A percentile compares a stretch with the other conserved stretches of the same genome.
These are phyloP conservation scores for Pestalotiopsis sp. DNA, from an alignment of 2,329 filamentous ascomycete genomes.

Conservation along the genomic window DNA sequence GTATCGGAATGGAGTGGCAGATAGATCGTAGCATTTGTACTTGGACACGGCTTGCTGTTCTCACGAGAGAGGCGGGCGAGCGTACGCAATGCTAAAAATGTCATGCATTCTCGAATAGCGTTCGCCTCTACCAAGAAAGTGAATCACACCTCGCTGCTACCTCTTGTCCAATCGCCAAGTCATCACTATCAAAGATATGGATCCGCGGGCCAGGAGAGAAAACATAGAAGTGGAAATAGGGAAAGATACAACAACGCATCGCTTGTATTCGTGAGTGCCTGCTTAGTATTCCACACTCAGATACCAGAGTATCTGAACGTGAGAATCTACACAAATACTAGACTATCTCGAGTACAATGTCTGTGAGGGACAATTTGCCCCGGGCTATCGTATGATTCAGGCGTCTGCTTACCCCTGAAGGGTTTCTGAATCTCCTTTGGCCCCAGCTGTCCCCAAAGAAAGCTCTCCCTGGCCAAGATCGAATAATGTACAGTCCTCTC, in stretches of 20 bases:
- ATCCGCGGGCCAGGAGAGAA: too few relatives aligned
- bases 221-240: too few relatives aligned
- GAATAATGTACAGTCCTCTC: too few relatives aligned
- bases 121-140: background rate
- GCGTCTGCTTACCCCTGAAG: background rate
- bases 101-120: background rate
- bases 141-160: too few relatives aligned
- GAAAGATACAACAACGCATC: background rate
- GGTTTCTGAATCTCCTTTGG: background rate
- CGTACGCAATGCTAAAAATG: background rate
- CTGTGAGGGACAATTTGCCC: background rate
- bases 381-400: background rate
- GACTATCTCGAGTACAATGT: background rate
- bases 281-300: background rate
- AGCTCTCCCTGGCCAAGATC: background rate
- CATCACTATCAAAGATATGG: too few relatives aligned
- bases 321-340: background rate
- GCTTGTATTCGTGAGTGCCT: background rate
- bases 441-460: background rate
- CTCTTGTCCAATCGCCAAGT: too few relatives aligned
- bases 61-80: background rate
- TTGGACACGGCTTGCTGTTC: background rate
- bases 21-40: background rate
- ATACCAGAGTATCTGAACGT: background rate
- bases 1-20: background rate